phyloP scores from a whole-genome alignment of 805 yeast species.

The Candida khao-thaluensis region DNA sequence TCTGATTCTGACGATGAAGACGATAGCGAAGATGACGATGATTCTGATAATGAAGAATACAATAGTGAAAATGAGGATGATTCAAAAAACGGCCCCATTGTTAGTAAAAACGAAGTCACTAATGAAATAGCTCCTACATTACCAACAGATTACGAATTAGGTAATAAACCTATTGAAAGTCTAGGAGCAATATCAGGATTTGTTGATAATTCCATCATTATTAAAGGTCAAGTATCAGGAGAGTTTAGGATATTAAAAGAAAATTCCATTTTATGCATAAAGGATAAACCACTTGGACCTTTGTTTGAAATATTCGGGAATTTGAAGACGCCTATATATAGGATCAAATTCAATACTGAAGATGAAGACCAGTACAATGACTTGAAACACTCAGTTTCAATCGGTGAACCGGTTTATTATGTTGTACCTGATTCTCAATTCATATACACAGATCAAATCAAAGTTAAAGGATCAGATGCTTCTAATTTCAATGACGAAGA shows the following conservation, averaged over 20 bases:
- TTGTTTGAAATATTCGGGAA: slow-evolving; percentile 89
- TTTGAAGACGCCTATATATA: slow-evolving; percentile 74
- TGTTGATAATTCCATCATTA: slow-evolving; percentile 69
- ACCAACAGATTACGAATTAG: slow-evolving; percentile 64
- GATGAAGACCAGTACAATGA: slow-evolving; percentile 47
- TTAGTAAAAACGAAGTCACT: slow-evolving; percentile 71
- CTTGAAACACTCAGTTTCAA: slow-evolving; percentile 40
- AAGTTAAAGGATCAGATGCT: slow-evolving; percentile 88
- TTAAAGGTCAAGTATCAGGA: slow-evolving; percentile 74
- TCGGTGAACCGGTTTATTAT: slow-evolving; percentile 53
- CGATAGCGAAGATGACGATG: slow-evolving; percentile 12
- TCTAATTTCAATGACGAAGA: slow-evolving; percentile 95
- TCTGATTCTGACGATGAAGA: slow-evolving; percentile 18
- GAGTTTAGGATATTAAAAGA: slow-evolving; percentile 83
- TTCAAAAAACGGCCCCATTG: slow-evolving; percentile 58
- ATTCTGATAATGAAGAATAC: slow-evolving; percentile 30
- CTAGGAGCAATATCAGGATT: slow-evolving; percentile 69
- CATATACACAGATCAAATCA: slow-evolving; percentile 70
- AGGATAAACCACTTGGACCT: slow-evolving; percentile 72
- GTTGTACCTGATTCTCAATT: slow-evolving; percentile 82
- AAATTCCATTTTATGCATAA: slow-evolving; percentile 74
- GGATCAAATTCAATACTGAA: slow-evolving; percentile 59
- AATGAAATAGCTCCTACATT: slow-evolving; percentile 68
- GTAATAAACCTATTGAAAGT: slow-evolving; percentile 61
- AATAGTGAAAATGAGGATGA: slow-evolving; percentile 51